Evolutionary conservation across 176 grass and related monocot genomes (phyloP).

Genomic region (Puya raimondii): DNA sequence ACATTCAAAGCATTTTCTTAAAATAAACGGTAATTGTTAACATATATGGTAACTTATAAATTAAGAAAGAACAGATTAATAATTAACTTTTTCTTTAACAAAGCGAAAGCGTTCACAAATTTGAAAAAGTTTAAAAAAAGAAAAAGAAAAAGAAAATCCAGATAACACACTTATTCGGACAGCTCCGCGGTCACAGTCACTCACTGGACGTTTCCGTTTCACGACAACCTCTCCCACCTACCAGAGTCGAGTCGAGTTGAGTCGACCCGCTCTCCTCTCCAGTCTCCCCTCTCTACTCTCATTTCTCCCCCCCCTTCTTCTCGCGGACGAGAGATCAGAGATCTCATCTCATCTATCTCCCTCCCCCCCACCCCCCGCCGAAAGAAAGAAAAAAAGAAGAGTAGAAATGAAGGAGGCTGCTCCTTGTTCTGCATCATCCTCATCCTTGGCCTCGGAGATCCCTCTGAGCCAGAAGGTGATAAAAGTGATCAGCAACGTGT

Average conservation of each 20-base stretch:
- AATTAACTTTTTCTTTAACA: too few species aligned
- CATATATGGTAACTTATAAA: too few species aligned
- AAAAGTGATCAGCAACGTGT: constrained; percentile 67
- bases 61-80: too few species aligned
- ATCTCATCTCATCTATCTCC: constrained; percentile 9
- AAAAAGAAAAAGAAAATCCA: too few species aligned
- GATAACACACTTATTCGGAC: background rate
- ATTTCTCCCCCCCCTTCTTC: constrained; percentile 10
- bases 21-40: too few species aligned
- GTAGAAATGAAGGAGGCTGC: background rate
- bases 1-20: too few species aligned
- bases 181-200: background rate
- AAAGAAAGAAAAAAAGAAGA: too few species aligned
- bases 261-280: constrained; percentile 2
- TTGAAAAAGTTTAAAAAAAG: too few species aligned
- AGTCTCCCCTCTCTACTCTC: background rate
- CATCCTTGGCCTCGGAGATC: constrained; percentile 23
- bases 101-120: too few species aligned
- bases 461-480: constrained; percentile 64
- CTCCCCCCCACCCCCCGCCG: background rate
- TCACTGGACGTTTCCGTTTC: background rate
- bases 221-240: constrained; percentile 5
- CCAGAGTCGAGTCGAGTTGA: background rate
- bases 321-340: constrained; percentile 14
- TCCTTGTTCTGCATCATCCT: background rate